These are phyloP conservation scores for Rostrohypoxylon terebratum DNA, from an alignment of 495 filamentous ascomycete genomes.

Conservation along the genomic window DNA sequence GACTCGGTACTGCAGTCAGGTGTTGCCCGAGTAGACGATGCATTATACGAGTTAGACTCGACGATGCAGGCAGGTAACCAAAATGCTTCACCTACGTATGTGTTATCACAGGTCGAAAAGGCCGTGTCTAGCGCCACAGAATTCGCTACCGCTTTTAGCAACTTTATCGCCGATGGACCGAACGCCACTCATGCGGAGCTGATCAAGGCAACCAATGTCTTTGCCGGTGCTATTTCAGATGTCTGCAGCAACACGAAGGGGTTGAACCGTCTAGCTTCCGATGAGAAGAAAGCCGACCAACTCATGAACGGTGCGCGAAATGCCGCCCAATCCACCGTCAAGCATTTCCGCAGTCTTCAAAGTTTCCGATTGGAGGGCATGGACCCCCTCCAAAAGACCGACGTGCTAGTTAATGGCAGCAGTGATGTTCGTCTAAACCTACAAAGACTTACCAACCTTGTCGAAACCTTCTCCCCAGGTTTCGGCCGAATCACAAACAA, in stretches of 20 bases:
- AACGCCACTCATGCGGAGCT: conserved; percentile 91
- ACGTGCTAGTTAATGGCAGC: conserved; percentile 96
- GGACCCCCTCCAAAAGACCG: conserved; percentile 87
- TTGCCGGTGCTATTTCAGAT: conserved; percentile 90
- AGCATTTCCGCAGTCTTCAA: conserved; percentile 93
- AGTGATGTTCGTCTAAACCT: conserved; percentile 92
- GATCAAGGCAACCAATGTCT: conserved; percentile 91
- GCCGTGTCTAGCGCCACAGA: conserved; percentile 94
- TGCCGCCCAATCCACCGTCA: conserved; percentile 88
- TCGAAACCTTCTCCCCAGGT: conserved; percentile 89
- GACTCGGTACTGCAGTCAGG: conserved; percentile 95
- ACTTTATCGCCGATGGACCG: conserved; percentile 95
- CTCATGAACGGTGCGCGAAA: conserved; percentile 83
- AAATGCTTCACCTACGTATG: conserved; percentile 94
- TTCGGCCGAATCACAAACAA: conserved; percentile 78
- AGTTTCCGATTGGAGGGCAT: conserved; percentile 93
- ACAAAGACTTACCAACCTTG: conserved; percentile 89
- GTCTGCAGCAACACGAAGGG: conserved; percentile 97
- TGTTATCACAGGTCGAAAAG: conserved; percentile 96
- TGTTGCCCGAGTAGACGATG: conserved; percentile 94
- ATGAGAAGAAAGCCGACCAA: conserved; percentile 91
- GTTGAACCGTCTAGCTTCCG: conserved; percentile 90
- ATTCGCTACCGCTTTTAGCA: conserved; percentile 97
- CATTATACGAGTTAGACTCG: conserved; percentile 95
- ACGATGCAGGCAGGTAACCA: conserved; percentile 99